A percentile compares a stretch with the other conserved stretches of the same genome.
phyloP scores from a whole-genome alignment of 2,329 filamentous ascomycete genomes.

The Rhynchosporium graminicola region DNA sequence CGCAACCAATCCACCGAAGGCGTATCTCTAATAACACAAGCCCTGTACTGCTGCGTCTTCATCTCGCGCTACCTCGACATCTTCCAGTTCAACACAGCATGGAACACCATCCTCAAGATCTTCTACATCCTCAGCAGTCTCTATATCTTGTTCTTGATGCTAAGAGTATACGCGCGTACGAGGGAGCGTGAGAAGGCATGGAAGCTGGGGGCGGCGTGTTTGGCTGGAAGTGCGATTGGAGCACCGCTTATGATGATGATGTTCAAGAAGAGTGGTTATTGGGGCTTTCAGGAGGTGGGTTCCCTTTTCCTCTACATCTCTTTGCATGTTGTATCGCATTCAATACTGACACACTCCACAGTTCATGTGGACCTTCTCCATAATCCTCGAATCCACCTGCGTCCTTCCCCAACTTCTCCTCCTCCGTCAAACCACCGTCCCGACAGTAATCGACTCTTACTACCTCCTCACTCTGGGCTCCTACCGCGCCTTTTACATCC shows the following conservation, averaged over 20 bases:
- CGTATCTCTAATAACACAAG: conserved; percentile 88
- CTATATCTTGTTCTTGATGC: conserved; percentile 88
- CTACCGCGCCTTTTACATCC: conserved; percentile 84
- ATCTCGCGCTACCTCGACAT: conserved; percentile 84
- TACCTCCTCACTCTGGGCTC: conserved; percentile 86
- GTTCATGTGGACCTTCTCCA: conserved; percentile 85
- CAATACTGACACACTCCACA: conserved; percentile 41
- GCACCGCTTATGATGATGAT: conserved; percentile 74
- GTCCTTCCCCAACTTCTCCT: conserved; percentile 89
- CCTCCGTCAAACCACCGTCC: conserved; percentile 90
- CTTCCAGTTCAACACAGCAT: conserved; percentile 57
- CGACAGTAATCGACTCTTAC: conserved; percentile 95
- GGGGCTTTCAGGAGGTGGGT: conserved; percentile 54
- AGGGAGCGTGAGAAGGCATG: conserved; percentile 89
- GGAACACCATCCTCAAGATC: conserved; percentile 84
- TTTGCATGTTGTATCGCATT: too few species aligned
- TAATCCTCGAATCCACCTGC: conserved; percentile 88
- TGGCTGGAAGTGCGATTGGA: conserved; percentile 64
- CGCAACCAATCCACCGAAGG: conserved; percentile 86
- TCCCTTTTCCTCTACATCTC: neutral
- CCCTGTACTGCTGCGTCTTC: conserved; percentile 85
- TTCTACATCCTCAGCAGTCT: conserved; percentile 83
- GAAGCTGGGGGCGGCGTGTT: conserved; percentile 76
- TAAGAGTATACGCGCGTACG: conserved; percentile 82
- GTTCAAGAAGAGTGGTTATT: conserved; percentile 53